Evolutionary conservation across 2,329 filamentous ascomycete genomes (phyloP), one percentile per base, ranked within the genome.

Genomic region (Colletotrichum sp.): DNA sequence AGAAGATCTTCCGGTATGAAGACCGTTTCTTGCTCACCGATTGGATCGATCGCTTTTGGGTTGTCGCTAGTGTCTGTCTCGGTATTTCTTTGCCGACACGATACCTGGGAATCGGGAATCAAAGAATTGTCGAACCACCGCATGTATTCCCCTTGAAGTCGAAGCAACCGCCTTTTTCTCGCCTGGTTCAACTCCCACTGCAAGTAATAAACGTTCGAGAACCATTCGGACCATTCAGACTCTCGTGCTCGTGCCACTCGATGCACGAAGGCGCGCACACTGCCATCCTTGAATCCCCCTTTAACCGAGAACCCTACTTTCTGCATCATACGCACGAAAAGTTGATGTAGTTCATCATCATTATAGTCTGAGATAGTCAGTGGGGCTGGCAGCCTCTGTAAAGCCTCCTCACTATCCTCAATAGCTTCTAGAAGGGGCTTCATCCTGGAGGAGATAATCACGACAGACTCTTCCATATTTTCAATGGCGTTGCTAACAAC

Each of bases 1-100:
- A 93, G 89, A 0, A 93, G 78, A 77, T 93, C 92, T 79, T 91
- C 88, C 76, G 88, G 88, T 0, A 84, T 89, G 0, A 93, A 82
- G 0, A 87, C 75, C 18, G 18, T 24, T 1, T 39, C 21, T n/a
- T 64, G 18, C 8, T 5, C 60, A 39, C 16, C 30, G 30, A 24
- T 34, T 36, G 5, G 0, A 34, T 24, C 30, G 1, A 15, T 5
- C 6, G 34, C 18, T 24, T 63, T 26, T 5, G 28, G 26, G 2
- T 89, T 82, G 78, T 91, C 89, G 75, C 92, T 86, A 4, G 87
- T 83, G 1, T 65, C 65, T 7, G 55, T 62, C 1, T 85, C 84
- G 2, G 78, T 78, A 7, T 34, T 15, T 70, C 5, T 52, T 63
- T 39, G 21, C 73, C 36, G 13, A 71, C 71, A 26, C 72, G 64